phyloP scores from a whole-genome alignment of 805 yeast genomes.

The Zygoascus flipseniorum region DNA sequence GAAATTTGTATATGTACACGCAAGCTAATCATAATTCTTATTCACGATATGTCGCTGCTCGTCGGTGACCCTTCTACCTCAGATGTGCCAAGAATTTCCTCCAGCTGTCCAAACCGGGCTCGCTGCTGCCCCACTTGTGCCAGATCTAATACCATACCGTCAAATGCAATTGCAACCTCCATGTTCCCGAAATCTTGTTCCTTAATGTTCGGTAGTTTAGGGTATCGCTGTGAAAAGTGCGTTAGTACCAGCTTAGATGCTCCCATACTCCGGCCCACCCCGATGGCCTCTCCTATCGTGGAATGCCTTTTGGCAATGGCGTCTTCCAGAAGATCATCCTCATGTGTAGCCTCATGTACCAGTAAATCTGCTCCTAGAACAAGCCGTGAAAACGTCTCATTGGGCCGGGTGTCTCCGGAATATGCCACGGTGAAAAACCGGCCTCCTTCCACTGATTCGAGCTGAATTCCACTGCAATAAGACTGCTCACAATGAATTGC shows the following conservation, averaged over 20 bases:
- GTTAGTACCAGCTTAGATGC: constrained; percentile 69
- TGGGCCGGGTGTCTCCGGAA: constrained; percentile 94
- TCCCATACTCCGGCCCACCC: constrained; percentile 60
- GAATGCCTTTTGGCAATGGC: constrained; percentile 80
- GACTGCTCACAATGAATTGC: constrained; percentile 85
- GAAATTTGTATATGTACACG: no score
- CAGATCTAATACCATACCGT: constrained; percentile 48
- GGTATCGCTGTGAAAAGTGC: constrained; percentile 88
- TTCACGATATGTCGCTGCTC: neutral
- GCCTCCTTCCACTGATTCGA: constrained; percentile 42
- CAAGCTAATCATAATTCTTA: no score
- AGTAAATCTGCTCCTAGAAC: constrained; percentile 57
- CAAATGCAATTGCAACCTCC: constrained; percentile 47
- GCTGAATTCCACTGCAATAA: constrained; percentile 30
- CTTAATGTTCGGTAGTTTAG: constrained; percentile 38
- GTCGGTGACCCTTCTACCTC: no score
- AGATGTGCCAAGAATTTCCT: constrained; percentile 9
- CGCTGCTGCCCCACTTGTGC: constrained; percentile 34
- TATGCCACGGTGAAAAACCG: constrained; percentile 68
- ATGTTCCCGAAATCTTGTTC: constrained; percentile 2
- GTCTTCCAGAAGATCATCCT: constrained; percentile 65
- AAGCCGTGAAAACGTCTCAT: constrained; percentile 44
- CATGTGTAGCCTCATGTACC: constrained; percentile 91
- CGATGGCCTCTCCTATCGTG: constrained; percentile 80
- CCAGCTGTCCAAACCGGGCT: constrained; percentile 16